These are phyloP conservation scores for Coniochaeta prunicola DNA, from an alignment of 2,329 filamentous ascomycete species.

Conservation along the genomic window DNA sequence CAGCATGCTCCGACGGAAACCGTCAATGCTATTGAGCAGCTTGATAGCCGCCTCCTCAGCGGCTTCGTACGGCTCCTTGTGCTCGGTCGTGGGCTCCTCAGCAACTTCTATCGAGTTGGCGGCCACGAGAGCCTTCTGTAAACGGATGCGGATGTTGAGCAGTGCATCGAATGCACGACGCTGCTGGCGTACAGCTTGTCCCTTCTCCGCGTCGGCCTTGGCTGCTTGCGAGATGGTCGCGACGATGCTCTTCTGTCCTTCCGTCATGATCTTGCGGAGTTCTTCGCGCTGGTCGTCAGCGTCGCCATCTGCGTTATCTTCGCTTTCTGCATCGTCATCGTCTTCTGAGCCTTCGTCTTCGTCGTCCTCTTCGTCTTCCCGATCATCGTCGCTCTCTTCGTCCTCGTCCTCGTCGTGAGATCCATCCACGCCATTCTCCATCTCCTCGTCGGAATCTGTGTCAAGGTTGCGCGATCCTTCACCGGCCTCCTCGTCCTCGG, in stretches of 20 bases:
- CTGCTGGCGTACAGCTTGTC: constrained; percentile 78
- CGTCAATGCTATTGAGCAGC: constrained; percentile 74
- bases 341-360: constrained; percentile 28
- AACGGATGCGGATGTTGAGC: constrained; percentile 80
- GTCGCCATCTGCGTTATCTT: constrained; percentile 19
- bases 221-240: constrained; percentile 56
- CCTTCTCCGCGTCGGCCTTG: constrained; percentile 76
- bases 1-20: constrained; percentile 56
- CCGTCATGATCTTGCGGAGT: constrained; percentile 59
- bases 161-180: constrained; percentile 80
- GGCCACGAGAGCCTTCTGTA: constrained; percentile 84
- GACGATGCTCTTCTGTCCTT: constrained; percentile 60
- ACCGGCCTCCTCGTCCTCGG: constrained; percentile 28
- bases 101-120: constrained; percentile 63
- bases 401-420: constrained; percentile 25
- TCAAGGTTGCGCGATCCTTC: constrained; percentile 21
- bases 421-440: constrained; percentile 17
- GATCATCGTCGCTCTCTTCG: constrained; percentile 20
- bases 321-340: constrained; percentile 24
- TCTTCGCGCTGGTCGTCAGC: constrained; percentile 40
- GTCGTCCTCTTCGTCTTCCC: constrained; percentile 24
- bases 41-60: constrained; percentile 81
- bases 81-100: constrained; percentile 27
- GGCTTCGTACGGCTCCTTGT: constrained; percentile 54
- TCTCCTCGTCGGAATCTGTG: constrained; percentile 21